Percentiles rank a stretch among this genome's conserved stretches.
Conservation (phyloP, 2,329 filamentous ascomycete species). For the Aspergillus sp. region DNA sequence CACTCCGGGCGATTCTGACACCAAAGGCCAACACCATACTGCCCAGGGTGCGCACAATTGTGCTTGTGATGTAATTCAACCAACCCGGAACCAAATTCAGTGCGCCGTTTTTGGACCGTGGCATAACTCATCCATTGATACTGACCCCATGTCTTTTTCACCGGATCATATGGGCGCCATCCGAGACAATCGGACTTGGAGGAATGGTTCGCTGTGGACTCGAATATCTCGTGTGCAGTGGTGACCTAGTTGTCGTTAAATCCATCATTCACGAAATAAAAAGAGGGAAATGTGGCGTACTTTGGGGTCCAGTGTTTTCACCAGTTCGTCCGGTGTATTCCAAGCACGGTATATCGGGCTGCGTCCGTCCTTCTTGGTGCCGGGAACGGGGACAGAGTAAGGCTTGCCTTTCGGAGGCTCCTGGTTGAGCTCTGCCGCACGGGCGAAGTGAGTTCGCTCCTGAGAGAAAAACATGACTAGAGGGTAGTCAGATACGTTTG, state of each 20-base stretch:
- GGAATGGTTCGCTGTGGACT: conserved; percentile 61
- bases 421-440: conserved; percentile 53
- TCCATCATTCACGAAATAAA: background rate
- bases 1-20: conserved; percentile 85
- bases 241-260: conserved; percentile 41
- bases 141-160: conserved; percentile 69
- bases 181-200: conserved; percentile 76
- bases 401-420: conserved; percentile 72
- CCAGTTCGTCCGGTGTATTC: conserved; percentile 69
- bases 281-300: conserved; percentile 35
- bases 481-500: background rate
- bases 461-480: conserved; percentile 39
- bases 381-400: conserved; percentile 75
- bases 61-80: conserved; percentile 75
- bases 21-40: conserved; percentile 79
- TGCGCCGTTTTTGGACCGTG: conserved; percentile 74
- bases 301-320: conserved; percentile 70
- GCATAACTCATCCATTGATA: conserved; percentile 84
- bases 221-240: conserved; percentile 80
- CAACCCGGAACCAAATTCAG: conserved; percentile 81
- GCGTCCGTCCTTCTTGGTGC: conserved; percentile 70
- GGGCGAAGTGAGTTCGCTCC: conserved; percentile 34
- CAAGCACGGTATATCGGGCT: conserved; percentile 81
- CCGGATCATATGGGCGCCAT: conserved; percentile 73
- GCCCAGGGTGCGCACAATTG: conserved; percentile 61